phyloP scores from a whole-genome alignment of 331 rosid species.

The Malus hybrid region DNA sequence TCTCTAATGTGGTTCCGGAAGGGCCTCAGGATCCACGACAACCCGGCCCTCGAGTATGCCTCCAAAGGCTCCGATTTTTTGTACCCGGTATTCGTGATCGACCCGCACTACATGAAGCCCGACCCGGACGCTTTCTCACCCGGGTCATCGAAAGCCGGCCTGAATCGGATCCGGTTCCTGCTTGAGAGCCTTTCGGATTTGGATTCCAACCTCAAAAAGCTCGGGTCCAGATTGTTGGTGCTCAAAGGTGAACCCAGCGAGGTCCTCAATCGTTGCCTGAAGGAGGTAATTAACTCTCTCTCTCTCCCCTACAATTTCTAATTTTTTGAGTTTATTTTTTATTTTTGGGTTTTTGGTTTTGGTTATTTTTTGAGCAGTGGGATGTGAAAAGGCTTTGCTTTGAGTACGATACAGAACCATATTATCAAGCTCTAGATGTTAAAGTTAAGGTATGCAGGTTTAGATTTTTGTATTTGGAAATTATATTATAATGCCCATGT shows the following conservation, averaged over 20 bases:
- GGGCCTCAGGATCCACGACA: slow-evolving; percentile 87
- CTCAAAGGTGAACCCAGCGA: slow-evolving; percentile 69
- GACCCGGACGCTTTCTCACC: slow-evolving; percentile 42
- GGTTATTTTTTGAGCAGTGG: slow-evolving; percentile 52
- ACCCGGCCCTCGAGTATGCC: slow-evolving; percentile 76
- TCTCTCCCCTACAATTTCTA: not conserved
- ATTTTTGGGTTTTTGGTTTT: not conserved
- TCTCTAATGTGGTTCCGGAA: slow-evolving; percentile 83
- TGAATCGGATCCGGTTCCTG: slow-evolving; percentile 64
- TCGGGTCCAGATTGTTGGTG: slow-evolving; percentile 68
- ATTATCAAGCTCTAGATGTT: slow-evolving; percentile 66
- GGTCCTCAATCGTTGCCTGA: slow-evolving; percentile 56
- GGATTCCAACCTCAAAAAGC: slow-evolving; percentile 54
- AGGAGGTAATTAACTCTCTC: slow-evolving; percentile 36
- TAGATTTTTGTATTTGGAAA: not conserved
- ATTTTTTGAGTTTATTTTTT: not conserved
- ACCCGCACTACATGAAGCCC: slow-evolving; percentile 86
- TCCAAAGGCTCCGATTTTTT: slow-evolving; percentile 26
- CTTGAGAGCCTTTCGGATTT: slow-evolving; percentile 69
- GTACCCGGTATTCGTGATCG: slow-evolving; percentile 74
- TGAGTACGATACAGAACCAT: slow-evolving; percentile 86
- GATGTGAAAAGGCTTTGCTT: slow-evolving; percentile 64
- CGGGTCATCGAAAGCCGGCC: slow-evolving; percentile 60
- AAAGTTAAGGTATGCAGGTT: slow-evolving; percentile 51
- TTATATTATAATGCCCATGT: not conserved